Conservation (phyloP, 2,329 filamentous ascomycete genomes). For the Sclerotinia borealis region DNA sequence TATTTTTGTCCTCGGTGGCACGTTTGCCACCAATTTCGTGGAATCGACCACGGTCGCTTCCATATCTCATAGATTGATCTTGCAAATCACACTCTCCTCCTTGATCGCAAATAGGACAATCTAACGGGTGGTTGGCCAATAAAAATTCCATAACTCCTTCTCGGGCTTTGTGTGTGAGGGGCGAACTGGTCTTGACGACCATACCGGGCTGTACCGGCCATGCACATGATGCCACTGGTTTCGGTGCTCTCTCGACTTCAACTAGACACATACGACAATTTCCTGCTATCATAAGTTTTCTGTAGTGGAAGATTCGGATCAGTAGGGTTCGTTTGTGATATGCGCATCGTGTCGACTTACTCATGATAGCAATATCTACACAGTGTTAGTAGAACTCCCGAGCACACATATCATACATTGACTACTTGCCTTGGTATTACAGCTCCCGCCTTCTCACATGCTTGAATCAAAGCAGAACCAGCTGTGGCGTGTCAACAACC, state of each 20-base stretch:
- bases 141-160: conserved; percentile 99
- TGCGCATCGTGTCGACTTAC: conserved; percentile 45
- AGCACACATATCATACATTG: conserved; percentile 9
- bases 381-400: conserved; percentile 27
- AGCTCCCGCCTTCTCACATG: conserved; percentile 93
- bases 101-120: conserved; percentile 97
- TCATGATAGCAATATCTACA: conserved; percentile 96
- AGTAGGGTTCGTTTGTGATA: conserved; percentile 14
- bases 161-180: conserved; percentile 91
- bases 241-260: conserved; percentile 92
- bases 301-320: conserved; percentile 35
- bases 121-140: conserved; percentile 89
- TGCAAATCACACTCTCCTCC: conserved; percentile 98
- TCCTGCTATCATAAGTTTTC: conserved; percentile 97
- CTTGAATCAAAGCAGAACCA: conserved; percentile 95
- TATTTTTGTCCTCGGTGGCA: conserved; percentile 98
- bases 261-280: conserved; percentile 99
- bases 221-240: conserved; percentile 95
- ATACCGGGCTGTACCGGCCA: conserved; percentile 98
- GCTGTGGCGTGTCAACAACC: conserved; percentile 52
- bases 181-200: conserved; percentile 98
- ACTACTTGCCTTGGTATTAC: conserved; percentile 71
- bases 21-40: conserved; percentile 95
- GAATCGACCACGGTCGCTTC: conserved; percentile 90
- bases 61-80: conserved; percentile 99